Evolutionary conservation across 768 basidiomycete genomes (phyloP).

Genomic region (Fistulinella prunicolor): DNA sequence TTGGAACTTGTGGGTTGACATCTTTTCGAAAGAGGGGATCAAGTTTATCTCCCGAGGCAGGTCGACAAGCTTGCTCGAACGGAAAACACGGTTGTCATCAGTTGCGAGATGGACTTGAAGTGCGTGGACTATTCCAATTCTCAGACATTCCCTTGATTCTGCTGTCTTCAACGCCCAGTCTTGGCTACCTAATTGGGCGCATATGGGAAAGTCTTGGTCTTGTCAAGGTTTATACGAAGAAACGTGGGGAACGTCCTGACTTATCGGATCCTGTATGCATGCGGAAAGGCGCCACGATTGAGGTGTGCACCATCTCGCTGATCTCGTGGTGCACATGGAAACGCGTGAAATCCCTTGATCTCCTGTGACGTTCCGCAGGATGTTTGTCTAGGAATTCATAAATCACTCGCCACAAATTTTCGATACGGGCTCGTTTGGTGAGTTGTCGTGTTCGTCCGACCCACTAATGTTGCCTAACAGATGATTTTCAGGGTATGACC

Average conservation of each 20-base stretch:
- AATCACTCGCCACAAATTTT: constrained; percentile 87
- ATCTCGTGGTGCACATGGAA: neutral
- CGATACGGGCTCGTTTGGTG: constrained; percentile 93
- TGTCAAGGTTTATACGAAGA: constrained; percentile 96
- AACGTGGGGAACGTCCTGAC: constrained; percentile 92
- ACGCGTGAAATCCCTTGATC: neutral
- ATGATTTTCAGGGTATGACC: constrained; percentile 25
- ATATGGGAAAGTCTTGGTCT: constrained; percentile 80
- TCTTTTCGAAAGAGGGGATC: neutral
- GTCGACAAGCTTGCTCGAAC: constrained; percentile 81
- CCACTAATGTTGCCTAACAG: constrained; percentile 1
- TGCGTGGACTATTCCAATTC: constrained; percentile 30
- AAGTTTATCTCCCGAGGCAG: constrained; percentile 14
- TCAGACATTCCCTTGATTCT: neutral
- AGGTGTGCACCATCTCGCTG: constrained; percentile 44
- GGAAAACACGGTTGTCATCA: constrained; percentile 89
- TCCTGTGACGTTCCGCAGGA: constrained; percentile 41
- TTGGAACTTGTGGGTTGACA: constrained; percentile 51
- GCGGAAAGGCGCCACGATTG: constrained; percentile 89
- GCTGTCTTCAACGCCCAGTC: constrained; percentile 35
- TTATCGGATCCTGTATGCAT: constrained; percentile 87
- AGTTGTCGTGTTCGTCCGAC: constrained; percentile 24
- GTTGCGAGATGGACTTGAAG: constrained; percentile 94
- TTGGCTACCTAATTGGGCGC: constrained; percentile 70
- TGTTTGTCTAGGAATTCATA: constrained; percentile 91